Evolutionary conservation across 2,329 filamentous ascomycete genomes (phyloP), one percentile per base, ranked within the genome.

Genomic region (Botrytis galanthina): DNA sequence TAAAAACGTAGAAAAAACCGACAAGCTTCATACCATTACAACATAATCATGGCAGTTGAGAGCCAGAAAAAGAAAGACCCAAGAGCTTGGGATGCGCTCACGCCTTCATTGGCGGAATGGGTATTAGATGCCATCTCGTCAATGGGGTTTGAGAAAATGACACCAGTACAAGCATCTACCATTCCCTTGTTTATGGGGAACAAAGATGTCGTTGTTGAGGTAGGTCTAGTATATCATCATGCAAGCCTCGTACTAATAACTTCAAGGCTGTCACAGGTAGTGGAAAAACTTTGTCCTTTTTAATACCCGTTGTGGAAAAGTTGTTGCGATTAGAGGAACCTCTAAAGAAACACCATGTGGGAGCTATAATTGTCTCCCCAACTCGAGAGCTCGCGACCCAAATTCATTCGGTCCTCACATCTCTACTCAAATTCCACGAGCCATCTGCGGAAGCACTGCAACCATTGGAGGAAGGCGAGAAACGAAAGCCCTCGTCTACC

Each of bases 381-480:
- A 99, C 94, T 2, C 90, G 96, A 83, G 96, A 99, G 83, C 87
- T 99, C 69, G 95, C 96, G 1, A 90, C 90, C 1, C 96, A 99
- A 82, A 98, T 98, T 71, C 89, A 97, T 80, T 88, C 91, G 68
- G 94, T 98, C 2, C 86, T 98, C 8, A 80, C 89, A 1, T 92
- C 90, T 0, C 84, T 99, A 39, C 85, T 98, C 48, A 88, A 90
- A 48, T 98, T 98, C 79, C 96, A 99, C 82, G 86, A 87, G 48
- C 88, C 92, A 0, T 97, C 95, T 2, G 90, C 93, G 70, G 90
- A 91, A 48, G 81, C 89, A 20, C 83, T 93, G 2, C 85, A 86
- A 0, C 84, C 84, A 67, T 84, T 88, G 51, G 83, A 86, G 72
- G 84, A 84, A 35, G 88, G 88, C 68, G 87, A 89, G 73, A 89